A percentile compares a stretch with the other conserved stretches of the same genome.
phyloP scores from a whole-genome alignment of 495 filamentous ascomycete species.

The Hypoxylon cercidicola region DNA sequence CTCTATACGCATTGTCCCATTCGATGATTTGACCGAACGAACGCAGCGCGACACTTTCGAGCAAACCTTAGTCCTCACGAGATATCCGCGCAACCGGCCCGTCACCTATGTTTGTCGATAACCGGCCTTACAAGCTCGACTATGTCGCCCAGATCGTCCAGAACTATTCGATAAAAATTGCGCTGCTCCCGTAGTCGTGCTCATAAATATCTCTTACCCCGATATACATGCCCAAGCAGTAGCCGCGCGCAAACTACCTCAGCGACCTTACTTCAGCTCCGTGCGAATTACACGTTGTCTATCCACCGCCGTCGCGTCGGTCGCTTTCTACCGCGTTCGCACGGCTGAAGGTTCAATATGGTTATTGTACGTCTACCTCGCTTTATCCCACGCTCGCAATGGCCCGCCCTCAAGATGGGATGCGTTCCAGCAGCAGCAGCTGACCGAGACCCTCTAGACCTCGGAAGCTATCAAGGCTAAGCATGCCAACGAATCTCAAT shows the following conservation, averaged over 20 bases:
- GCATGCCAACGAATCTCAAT: slow-evolving; percentile 34
- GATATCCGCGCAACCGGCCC: slow-evolving; percentile 13
- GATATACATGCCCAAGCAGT: slow-evolving; percentile 29
- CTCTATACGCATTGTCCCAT: slow-evolving; percentile 30
- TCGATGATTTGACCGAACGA: slow-evolving; percentile 38
- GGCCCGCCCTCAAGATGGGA: slow-evolving; percentile 1
- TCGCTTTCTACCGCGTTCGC: slow-evolving; percentile 16
- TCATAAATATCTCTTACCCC: slow-evolving; percentile 25
- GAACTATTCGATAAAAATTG: slow-evolving; percentile 40
- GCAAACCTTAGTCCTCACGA: slow-evolving; percentile 21
- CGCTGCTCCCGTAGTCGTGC: slow-evolving; percentile 30
- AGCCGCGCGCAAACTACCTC: slow-evolving; percentile 34
- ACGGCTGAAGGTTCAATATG: slow-evolving; percentile 32
- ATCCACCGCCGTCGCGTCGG: slow-evolving; percentile 9
- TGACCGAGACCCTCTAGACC: slow-evolving; percentile 38
- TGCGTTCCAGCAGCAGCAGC: slow-evolving; percentile 15
- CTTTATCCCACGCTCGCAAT: slow-evolving; percentile 1
- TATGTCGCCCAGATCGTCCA: slow-evolving; percentile 46
- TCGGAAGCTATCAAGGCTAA: slow-evolving; percentile 43
- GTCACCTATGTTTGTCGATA: slow-evolving; percentile 43
- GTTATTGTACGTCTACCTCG: slow-evolving; percentile 32
- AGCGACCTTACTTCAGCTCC: slow-evolving; percentile 17
- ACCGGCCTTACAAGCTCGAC: slow-evolving; percentile 31
- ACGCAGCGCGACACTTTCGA: slow-evolving; percentile 29
- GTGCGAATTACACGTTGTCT: slow-evolving; percentile 25